Percentiles rank a stretch among this genome's conserved stretches.
Evolutionary conservation across 1,284 basidiomycete species (phyloP).

Genomic region (Boletus semigastroideus): DNA sequence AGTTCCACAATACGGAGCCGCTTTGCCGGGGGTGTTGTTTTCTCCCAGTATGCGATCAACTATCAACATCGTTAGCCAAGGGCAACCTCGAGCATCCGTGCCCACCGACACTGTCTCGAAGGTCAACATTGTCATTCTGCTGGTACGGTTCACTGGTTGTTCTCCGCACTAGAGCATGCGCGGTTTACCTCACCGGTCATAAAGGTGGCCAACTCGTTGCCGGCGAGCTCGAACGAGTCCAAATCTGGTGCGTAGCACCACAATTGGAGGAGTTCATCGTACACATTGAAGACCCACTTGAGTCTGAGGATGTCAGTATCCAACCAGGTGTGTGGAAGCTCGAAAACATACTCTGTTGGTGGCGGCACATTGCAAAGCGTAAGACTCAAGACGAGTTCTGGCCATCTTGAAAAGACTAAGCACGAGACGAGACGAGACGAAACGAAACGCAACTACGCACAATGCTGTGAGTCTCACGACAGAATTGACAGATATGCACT

Average conservation of each 20-base stretch:
- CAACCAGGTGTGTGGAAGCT: background rate
- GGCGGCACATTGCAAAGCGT: conserved; percentile 68
- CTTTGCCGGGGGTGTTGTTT: conserved; percentile 50
- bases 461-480: conserved; percentile 62
- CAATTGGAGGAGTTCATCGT: conserved; percentile 59
- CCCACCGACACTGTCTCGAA: conserved; percentile 50
- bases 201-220: conserved; percentile 54
- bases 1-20: conserved; percentile 53
- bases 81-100: background rate
- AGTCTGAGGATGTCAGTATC: conserved; percentile 39
- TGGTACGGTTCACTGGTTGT: conserved; percentile 13
- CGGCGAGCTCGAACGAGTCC: conserved; percentile 64
- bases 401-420: conserved; percentile 52
- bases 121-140: conserved; percentile 52
- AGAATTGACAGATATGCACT: conserved; percentile 49
- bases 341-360: conserved; percentile 56
- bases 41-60: conserved; percentile 67
- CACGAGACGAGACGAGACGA: background rate
- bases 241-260: conserved; percentile 69
- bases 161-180: background rate
- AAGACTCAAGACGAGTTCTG: conserved; percentile 67
- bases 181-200: conserved; percentile 49
- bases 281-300: conserved; percentile 55
- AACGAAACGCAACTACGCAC: conserved; percentile 45
- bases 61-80: conserved; percentile 30